Evolutionary conservation across 2,329 filamentous ascomycete species (phyloP), one percentile per base, ranked within the genome.

Genomic region (Diaporthe helianthi): DNA sequence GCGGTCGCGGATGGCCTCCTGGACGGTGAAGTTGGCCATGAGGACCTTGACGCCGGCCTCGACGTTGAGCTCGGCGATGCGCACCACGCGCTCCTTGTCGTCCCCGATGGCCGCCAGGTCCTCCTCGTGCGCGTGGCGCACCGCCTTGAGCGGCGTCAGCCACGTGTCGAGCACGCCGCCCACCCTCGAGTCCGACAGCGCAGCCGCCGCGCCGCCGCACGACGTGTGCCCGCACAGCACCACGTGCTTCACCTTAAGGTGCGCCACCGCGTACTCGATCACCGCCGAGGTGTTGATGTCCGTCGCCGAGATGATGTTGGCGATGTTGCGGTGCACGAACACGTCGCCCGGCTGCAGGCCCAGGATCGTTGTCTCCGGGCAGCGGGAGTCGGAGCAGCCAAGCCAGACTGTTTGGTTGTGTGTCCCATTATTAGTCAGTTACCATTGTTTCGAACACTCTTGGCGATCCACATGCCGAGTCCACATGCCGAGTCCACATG

Each of bases 281-380:
- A 95, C 93, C 67, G 89, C 87, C 13, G 89, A 85, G 41, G 90
- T 89, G 81, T 89, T 93, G 78, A 95, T 87, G 78, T 97, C 93
- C 75, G 89, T 89, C 24, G 89, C 83, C 69, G 89, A 89, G 72
- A 97, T 82, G 76, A 95, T 88, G 83, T 97, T 97, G 80, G 92
- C 93, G 78, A 97, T 94, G 83, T 97, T 97, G 78, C 93, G 92
- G 84, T 97, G 93, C 65, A 93, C 91, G 79, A 97, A 97, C 74
- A 97, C 90, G 75, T 97, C 93, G 70, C 93, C 93, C 3, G 93
- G 92, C 76, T 93, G 86, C 69, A 93, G 85, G 76, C 91, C 90
- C 33, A 94, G 86, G 76, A 97, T 86, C 60, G 90, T 93, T 6
- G 92, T 95, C 80, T 96, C 93, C 1, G 93, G 93, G 74, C 93